Conservation (phyloP, 2,329 filamentous ascomycete species). For the Pseudogymnoascus sp. region DNA sequence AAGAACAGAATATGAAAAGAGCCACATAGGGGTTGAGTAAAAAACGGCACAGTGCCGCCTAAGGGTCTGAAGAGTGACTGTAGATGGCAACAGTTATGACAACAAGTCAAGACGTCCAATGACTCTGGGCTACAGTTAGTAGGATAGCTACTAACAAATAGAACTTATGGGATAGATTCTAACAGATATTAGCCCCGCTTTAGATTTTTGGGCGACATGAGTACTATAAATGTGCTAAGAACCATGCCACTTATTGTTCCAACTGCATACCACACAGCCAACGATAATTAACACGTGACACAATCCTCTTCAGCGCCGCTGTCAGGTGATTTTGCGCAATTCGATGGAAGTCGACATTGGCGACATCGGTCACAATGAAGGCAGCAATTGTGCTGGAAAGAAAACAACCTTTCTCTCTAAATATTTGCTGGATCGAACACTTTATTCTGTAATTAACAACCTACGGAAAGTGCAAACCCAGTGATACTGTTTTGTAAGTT, state of each 20-base stretch:
- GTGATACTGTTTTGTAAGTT: neutral
- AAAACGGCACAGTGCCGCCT: too few species aligned
- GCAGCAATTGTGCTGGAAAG: neutral
- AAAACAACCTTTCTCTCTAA: neutral
- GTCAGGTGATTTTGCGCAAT: constrained; percentile 2
- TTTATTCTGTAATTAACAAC: neutral
- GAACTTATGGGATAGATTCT: too few species aligned
- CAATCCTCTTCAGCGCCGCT: neutral
- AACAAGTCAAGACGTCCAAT: too few species aligned
- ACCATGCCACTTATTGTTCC: too few species aligned
- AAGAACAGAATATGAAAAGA: neutral
- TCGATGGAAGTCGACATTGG: neutral
- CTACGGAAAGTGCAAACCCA: neutral
- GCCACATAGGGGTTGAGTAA: neutral
- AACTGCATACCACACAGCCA: neutral
- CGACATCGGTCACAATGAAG: neutral
- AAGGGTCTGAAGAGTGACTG: too few species aligned
- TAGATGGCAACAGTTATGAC: too few species aligned
- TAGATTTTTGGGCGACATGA: too few species aligned
- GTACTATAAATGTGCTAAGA: too few species aligned
- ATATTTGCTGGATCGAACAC: neutral
- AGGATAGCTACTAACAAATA: too few species aligned
- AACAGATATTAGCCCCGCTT: too few species aligned
- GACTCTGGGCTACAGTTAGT: too few species aligned
- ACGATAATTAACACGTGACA: neutral